Percentiles rank a stretch among this genome's conserved stretches.
Evolutionary conservation across 768 basidiomycete genomes (phyloP).

Genomic region (Coprinopsis cinerea): DNA sequence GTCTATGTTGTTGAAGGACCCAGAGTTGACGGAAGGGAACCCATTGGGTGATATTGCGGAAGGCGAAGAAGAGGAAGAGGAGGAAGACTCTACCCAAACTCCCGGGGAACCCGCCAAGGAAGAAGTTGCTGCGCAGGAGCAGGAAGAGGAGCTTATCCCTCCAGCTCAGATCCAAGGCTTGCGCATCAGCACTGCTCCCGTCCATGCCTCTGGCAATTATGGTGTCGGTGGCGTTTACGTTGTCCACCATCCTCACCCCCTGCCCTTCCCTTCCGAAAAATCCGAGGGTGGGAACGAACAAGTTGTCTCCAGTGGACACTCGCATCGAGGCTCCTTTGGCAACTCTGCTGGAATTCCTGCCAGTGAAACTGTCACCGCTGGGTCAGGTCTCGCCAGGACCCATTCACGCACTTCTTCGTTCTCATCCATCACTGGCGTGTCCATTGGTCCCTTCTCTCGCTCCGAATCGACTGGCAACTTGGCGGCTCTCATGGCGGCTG

Average conservation of each 20-base stretch:
- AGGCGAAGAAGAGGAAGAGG: constrained; percentile 56
- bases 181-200: constrained; percentile 44
- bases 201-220: constrained; percentile 18
- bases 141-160: constrained; percentile 19
- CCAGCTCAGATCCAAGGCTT: constrained; percentile 51
- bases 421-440: constrained; percentile 16
- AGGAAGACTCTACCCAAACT: constrained; percentile 17
- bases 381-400: background rate
- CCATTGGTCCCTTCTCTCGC: constrained; percentile 29
- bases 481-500: constrained; percentile 17
- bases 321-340: background rate
- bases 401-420: constrained; percentile 10
- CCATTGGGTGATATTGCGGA: constrained; percentile 58
- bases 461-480: constrained; percentile 26
- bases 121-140: constrained; percentile 15
- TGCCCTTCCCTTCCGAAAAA: background rate
- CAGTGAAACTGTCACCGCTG: background rate
- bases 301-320: background rate
- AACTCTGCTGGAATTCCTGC: background rate
- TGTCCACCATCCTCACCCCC: constrained; percentile 4
- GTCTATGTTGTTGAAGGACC: constrained; percentile 20
- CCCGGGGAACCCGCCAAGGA: constrained; percentile 7
- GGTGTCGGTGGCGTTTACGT: constrained; percentile 16
- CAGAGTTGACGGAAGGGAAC: constrained; percentile 15
- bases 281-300: too few relatives aligned